These are phyloP conservation scores for Lepiota venenata DNA, from an alignment of 768 basidiomycete species.

Conservation along the genomic window DNA sequence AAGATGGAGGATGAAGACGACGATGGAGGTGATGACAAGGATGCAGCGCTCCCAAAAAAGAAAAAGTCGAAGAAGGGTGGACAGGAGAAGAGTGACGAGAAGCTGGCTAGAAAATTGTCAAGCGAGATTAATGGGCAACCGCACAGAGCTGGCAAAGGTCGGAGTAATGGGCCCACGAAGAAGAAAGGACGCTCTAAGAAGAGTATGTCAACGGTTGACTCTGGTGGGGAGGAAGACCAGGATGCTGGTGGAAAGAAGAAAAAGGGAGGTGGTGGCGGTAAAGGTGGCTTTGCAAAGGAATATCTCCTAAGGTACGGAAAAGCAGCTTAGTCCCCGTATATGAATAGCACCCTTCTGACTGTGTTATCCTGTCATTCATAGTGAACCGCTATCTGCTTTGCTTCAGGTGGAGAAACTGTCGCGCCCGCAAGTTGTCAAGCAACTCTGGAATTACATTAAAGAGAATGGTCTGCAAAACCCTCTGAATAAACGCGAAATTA, in stretches of 20 bases:
- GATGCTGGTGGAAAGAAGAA: constrained; percentile 36
- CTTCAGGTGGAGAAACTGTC: constrained; percentile 68
- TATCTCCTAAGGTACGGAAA: constrained; percentile 61
- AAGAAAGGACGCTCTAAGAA: constrained; percentile 45
- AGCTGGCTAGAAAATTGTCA: constrained; percentile 68
- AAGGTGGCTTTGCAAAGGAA: constrained; percentile 79
- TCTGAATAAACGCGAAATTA: constrained; percentile 74
- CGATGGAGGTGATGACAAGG: constrained; percentile 28
- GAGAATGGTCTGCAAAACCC: constrained; percentile 82
- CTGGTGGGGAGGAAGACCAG: constrained; percentile 50
- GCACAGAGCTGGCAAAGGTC: constrained; percentile 39
- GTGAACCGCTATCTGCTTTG: constrained; percentile 70
- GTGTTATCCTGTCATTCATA: constrained; percentile 26
- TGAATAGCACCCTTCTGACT: constrained; percentile 9
- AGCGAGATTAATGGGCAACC: constrained; percentile 66
- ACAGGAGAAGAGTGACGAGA: constrained; percentile 61
- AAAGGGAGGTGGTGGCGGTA: constrained; percentile 45
- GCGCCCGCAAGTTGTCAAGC: constrained; percentile 88
- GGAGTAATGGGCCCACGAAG: constrained; percentile 34
- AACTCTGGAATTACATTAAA: constrained; percentile 89
- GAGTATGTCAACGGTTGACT: constrained; percentile 51
- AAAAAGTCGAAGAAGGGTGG: constrained; percentile 48
- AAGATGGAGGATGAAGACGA: constrained; percentile 31
- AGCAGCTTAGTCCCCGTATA: neutral
- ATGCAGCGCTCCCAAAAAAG: constrained; percentile 31